A percentile compares a stretch with the other conserved stretches of the same genome.
Evolutionary conservation across 805 yeast genomes (phyloP).

Genomic region (Blastobotrys muscicola): DNA sequence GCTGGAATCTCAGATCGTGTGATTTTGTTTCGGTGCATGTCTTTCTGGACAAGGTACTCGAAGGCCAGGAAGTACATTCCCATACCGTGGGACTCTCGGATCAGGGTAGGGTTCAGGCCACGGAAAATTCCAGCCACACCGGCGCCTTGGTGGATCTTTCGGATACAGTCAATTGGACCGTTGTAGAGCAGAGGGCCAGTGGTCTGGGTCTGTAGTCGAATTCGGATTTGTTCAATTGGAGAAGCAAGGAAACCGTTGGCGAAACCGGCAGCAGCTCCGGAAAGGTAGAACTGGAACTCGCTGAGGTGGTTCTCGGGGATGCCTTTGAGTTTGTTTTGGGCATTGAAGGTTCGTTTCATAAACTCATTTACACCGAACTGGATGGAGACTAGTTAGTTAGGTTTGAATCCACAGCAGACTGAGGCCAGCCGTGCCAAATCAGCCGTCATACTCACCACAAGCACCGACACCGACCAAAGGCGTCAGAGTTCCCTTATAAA

Average conservation of each 20-base stretch:
- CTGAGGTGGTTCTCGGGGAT: constrained; percentile 33
- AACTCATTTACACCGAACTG: constrained; percentile 93
- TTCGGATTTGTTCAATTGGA: constrained; percentile 93
- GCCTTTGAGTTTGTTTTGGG: constrained; percentile 32
- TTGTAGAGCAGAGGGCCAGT: constrained; percentile 40
- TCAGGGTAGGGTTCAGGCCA: constrained; percentile 74
- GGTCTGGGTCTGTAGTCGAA: constrained; percentile 85
- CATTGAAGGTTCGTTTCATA: constrained; percentile 71
- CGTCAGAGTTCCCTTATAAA: constrained; percentile 89
- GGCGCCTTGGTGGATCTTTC: constrained; percentile 41
- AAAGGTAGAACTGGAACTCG: constrained; percentile 58
- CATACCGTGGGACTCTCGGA: constrained; percentile 80
- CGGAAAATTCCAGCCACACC: constrained; percentile 62
- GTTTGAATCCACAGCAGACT: no score
- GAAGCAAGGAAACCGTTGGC: constrained; percentile 83
- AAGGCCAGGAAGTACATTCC: constrained; percentile 82
- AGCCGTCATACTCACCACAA: constrained; percentile 39
- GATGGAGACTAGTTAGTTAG: constrained; percentile 45
- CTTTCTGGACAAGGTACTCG: constrained; percentile 73
- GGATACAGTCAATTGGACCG: constrained; percentile 71
- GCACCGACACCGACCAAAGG: constrained; percentile 96
- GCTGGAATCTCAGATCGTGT: constrained; percentile 72
- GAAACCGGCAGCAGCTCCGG: constrained; percentile 89
- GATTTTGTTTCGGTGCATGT: constrained; percentile 38
- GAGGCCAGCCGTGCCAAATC: no score